These are phyloP conservation scores for Starmerella khaoyaiensis DNA, from an alignment of 805 yeast genomes.

Conservation along the genomic window DNA sequence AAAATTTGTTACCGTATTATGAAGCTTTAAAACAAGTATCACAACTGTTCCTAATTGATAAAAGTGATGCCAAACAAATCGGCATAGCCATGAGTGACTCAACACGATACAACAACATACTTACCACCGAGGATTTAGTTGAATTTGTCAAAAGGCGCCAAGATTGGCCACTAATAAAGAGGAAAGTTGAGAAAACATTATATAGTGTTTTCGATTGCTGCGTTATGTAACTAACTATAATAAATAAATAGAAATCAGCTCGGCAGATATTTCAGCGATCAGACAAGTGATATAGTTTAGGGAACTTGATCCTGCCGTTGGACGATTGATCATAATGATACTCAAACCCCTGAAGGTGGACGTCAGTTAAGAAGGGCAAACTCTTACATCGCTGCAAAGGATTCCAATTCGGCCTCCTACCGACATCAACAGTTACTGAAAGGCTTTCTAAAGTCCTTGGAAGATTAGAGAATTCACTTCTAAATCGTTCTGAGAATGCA, in stretches of 20 bases:
- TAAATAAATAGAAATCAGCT: not conserved
- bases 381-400: slow-evolving; percentile 8
- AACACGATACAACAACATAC: slow-evolving; percentile 74
- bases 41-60: slow-evolving; percentile 61
- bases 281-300: not conserved
- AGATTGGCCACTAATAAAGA: slow-evolving; percentile 70
- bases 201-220: slow-evolving; percentile 59
- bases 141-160: slow-evolving; percentile 77
- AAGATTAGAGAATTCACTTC: slow-evolving; percentile 5
- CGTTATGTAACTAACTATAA: slow-evolving; percentile 2
- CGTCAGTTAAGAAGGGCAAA: slow-evolving; percentile 7
- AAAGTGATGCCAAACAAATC: slow-evolving; percentile 65
- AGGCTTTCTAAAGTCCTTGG: slow-evolving; percentile 6
- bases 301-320: not conserved
- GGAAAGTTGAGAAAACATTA: slow-evolving; percentile 85
- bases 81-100: slow-evolving; percentile 76
- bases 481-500: slow-evolving; percentile 14
- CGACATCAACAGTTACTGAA: slow-evolving; percentile 4
- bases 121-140: slow-evolving; percentile 86
- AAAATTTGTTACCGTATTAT: slow-evolving; percentile 52
- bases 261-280: not conserved
- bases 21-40: slow-evolving; percentile 75
- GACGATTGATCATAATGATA: slow-evolving; percentile 1
- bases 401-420: slow-evolving; percentile 13
- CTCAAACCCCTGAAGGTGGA: slow-evolving; percentile 13